Base-by-base conservation (phyloP, 164 flowering plant genomes). In the Piper longum region DNA sequence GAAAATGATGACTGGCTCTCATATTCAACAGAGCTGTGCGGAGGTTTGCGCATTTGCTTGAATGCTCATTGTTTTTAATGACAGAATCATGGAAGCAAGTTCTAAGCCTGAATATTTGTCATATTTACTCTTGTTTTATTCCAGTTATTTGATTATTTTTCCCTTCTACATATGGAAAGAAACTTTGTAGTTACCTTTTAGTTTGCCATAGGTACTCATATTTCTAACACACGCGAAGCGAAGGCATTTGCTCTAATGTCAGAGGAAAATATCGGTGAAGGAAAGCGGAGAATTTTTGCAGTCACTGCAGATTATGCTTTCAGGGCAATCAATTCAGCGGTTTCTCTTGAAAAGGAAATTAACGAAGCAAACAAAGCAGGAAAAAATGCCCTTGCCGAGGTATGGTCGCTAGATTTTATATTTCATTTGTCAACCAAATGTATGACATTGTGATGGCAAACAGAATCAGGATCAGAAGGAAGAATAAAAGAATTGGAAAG, bases 201-300 rank as follows among this genome's bases (percentile, higher is more conserved):
- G 59, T 42, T 45, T 41, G 74, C 18, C 57, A 55, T 72, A 93
- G 99, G 99, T 42, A 95, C 99, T 43, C 99, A 95, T 75, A 85
- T 95, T 76, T 74, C 89, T 62, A 95, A 95, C 67, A 95, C 99
- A 45, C 71, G 86, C 65, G 99, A 91, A 68, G 99, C 99, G 2
- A 85, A 85, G 75, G 86, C 85, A 63, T 95, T 95, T 76, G 93
- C 96, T 52, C 87, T 95, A 41, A 66, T 95, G 66, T 80, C 93
- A 17, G 99, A 91, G 77, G 99, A 91, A 71, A 95, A 91, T 36
- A 89, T 89, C 81, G 99, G 97, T 39, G 86, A 89, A 70, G 99
- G 99, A 39, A 70, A 89, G 43, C 75, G 99, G 44, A 82, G 97
- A 75, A 81, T 95, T 66, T 91, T 96, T 66, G 99, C 97, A 64